Evolutionary conservation across 2,329 filamentous ascomycete genomes (phyloP).

Genomic region (Thielaviopsis ethacetica): DNA sequence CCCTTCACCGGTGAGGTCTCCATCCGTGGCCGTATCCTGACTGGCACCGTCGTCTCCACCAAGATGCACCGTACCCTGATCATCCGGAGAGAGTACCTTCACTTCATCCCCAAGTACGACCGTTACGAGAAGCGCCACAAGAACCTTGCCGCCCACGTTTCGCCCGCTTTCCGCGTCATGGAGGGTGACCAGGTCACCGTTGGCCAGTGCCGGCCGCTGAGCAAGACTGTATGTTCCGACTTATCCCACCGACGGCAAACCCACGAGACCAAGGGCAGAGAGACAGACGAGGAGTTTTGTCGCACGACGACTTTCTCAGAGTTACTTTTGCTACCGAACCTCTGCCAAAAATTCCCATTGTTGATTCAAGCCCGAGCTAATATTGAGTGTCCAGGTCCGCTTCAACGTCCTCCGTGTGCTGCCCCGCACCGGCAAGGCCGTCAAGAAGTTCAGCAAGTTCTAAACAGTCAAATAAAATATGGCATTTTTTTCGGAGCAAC

Average conservation of each 20-base stretch:
- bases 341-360: neutral
- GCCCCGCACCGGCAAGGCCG: constrained; percentile 88
- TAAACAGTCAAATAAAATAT: constrained; percentile 37
- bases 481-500: constrained; percentile 34
- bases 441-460: constrained; percentile 99
- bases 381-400: constrained; percentile 48
- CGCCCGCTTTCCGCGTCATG: constrained; percentile 98
- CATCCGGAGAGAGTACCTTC: constrained; percentile 99
- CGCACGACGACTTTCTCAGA: neutral
- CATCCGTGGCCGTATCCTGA: constrained; percentile 99
- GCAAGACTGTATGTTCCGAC: constrained; percentile 80
- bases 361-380: constrained; percentile 3
- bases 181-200: constrained; percentile 99
- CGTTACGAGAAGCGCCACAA: constrained; percentile 99
- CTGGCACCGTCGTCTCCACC: constrained; percentile 96
- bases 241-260: neutral
- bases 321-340: neutral
- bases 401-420: constrained; percentile 99
- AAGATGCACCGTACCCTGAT: constrained; percentile 99
- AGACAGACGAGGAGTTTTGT: neutral
- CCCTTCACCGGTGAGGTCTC: constrained; percentile 98
- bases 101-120: constrained; percentile 99
- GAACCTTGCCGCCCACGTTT: constrained; percentile 98
- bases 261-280: neutral
- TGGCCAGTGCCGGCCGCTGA: constrained; percentile 96